Evolutionary conservation across 805 yeast species (phyloP).

Genomic region (Pichia pseudocactophila): DNA sequence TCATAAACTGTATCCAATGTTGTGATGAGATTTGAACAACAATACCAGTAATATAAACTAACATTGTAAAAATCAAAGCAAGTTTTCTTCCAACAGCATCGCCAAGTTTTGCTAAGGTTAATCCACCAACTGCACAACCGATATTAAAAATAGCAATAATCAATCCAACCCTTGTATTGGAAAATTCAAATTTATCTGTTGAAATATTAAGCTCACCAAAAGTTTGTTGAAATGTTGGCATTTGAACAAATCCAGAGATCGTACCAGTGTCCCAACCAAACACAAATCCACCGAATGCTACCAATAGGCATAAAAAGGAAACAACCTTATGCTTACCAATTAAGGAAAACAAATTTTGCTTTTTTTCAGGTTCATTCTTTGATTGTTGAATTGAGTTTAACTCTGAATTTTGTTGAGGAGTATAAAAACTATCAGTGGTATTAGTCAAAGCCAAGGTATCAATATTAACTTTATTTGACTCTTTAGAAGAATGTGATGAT

Average conservation of each 20-base stretch:
- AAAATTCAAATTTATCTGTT: constrained; percentile 33
- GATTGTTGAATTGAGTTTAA: too few species aligned
- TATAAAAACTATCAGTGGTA: too few species aligned
- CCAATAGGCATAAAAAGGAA: constrained; percentile 36
- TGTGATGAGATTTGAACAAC: constrained; percentile 47
- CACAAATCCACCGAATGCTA: constrained; percentile 71
- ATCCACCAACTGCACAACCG: constrained; percentile 66
- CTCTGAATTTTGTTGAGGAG: too few species aligned
- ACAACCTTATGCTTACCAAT: constrained; percentile 12
- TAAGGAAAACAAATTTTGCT: not conserved
- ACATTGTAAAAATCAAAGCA: constrained; percentile 43
- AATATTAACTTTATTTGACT: too few species aligned
- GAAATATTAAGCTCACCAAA: constrained; percentile 36
- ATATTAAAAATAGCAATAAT: constrained; percentile 60
- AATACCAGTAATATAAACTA: constrained; percentile 49
- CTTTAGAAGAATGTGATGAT: too few species aligned
- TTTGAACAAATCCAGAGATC: constrained; percentile 60
- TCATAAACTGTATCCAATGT: constrained; percentile 50
- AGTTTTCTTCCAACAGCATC: constrained; percentile 51
- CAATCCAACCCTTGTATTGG: constrained; percentile 46
- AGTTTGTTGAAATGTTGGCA: constrained; percentile 42
- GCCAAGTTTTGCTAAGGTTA: constrained; percentile 44
- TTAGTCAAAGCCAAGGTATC: too few species aligned
- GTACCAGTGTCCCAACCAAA: constrained; percentile 78
- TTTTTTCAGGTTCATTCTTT: too few species aligned